Evolutionary conservation across 148 eudicot species (phyloP).

Genomic region (Diospyros lotus): DNA sequence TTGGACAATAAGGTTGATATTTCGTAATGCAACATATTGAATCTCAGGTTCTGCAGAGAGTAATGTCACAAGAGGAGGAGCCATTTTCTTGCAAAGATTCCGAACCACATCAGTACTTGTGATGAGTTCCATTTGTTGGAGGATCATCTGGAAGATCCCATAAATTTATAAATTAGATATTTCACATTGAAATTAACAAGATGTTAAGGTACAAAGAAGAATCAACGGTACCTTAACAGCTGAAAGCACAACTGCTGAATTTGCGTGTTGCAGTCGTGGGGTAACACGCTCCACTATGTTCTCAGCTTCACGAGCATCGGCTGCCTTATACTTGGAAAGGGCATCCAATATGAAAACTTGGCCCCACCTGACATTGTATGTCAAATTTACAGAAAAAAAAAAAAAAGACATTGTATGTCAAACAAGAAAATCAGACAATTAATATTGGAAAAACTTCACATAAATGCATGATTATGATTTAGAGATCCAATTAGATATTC

Average conservation of each 20-base stretch:
- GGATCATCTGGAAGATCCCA: constrained; percentile 73
- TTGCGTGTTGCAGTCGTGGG: constrained; percentile 96
- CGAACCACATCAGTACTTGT: constrained; percentile 91
- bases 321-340: constrained; percentile 89
- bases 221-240: constrained; percentile 80
- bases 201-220: background rate
- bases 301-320: constrained; percentile 98
- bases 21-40: constrained; percentile 94
- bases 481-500: background rate
- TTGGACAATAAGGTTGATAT: constrained; percentile 93
- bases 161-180: background rate
- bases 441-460: background rate
- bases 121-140: constrained; percentile 96
- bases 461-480: background rate
- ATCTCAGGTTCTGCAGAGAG: constrained; percentile 99
- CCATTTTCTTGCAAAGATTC: constrained; percentile 98
- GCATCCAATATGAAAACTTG: constrained; percentile 99
- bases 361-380: constrained; percentile 68
- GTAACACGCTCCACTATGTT: constrained; percentile 98
- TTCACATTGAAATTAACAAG: background rate
- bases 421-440: background rate
- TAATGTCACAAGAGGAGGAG: constrained; percentile 98
- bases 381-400: no score
- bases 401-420: background rate
- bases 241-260: constrained; percentile 98